Conservation (phyloP, 345 rosid genomes). For the Physaria fendleri region DNA sequence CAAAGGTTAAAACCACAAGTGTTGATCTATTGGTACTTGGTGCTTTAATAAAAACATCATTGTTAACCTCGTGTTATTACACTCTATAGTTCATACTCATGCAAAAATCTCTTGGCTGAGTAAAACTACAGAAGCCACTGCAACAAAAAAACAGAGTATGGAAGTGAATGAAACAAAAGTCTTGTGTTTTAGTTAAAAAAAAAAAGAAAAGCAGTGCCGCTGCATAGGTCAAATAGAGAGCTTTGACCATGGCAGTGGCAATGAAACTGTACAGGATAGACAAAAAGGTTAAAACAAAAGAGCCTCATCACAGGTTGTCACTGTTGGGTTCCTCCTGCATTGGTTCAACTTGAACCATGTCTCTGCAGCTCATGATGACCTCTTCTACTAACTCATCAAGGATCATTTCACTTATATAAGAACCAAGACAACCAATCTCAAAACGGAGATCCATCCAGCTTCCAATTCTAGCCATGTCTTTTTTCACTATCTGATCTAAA, state of each 20-base stretch:
- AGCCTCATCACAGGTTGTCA: neutral
- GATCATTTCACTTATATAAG: constrained; percentile 50
- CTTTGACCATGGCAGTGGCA: constrained; percentile 13
- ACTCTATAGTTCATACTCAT: constrained; percentile 8
- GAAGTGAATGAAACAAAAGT: constrained; percentile 5
- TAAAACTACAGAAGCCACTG: constrained; percentile 14
- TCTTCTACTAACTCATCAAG: constrained; percentile 63
- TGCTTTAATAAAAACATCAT: neutral
- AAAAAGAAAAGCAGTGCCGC: constrained; percentile 6
- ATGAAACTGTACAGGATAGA: constrained; percentile 25
- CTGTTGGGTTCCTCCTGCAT: neutral
- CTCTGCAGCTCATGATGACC: constrained; percentile 32
- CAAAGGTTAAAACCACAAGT: neutral
- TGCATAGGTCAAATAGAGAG: constrained; percentile 22
- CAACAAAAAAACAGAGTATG: constrained; percentile 8
- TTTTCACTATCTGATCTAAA: constrained; percentile 67
- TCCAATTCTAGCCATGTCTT: constrained; percentile 65
- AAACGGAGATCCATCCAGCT: constrained; percentile 72
- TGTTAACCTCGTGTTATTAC: constrained; percentile 15
- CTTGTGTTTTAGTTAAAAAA: constrained; percentile 16
- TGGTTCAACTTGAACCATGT: constrained; percentile 15
- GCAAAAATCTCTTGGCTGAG: constrained; percentile 14
- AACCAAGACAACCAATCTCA: constrained; percentile 41
- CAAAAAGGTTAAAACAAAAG: constrained; percentile 8
- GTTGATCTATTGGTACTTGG: neutral